Conservation (phyloP, 106 monocot genomes). For the Platanthera guangdongensis region DNA sequence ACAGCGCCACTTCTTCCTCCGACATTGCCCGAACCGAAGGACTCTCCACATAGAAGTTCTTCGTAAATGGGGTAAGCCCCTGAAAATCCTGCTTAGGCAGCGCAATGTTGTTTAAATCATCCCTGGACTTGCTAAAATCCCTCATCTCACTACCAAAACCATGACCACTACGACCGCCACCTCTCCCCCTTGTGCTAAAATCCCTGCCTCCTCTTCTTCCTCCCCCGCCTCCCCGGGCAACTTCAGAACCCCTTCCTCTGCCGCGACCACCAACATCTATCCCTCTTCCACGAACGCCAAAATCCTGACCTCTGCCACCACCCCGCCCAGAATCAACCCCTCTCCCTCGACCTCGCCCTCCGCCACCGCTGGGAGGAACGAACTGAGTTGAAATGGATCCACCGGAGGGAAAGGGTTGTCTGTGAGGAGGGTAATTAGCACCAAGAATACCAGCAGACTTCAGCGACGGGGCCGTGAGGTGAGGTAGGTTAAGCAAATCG, state of each 20-base stretch:
- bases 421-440: background rate
- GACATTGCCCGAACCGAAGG: constrained; percentile 67
- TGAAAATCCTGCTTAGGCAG: constrained; percentile 76
- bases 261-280: background rate
- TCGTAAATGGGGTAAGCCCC: constrained; percentile 67
- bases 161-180: constrained; percentile 13
- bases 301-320: constrained; percentile 7
- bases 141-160: constrained; percentile 7
- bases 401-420: constrained; percentile 12
- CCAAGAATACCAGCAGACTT: constrained; percentile 1
- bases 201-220: constrained; percentile 12
- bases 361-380: background rate
- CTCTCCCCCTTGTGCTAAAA: constrained; percentile 8
- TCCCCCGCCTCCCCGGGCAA: background rate
- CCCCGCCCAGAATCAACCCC: constrained; percentile 15
- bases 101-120: constrained; percentile 48
- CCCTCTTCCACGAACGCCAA: constrained; percentile 2
- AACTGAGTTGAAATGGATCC: background rate
- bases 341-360: constrained; percentile 9
- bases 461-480: background rate
- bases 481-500: constrained; percentile 25
- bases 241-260: constrained; percentile 10
- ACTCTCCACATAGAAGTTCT: constrained; percentile 81
- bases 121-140: constrained; percentile 24
- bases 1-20: constrained; percentile 53